These are phyloP conservation scores for Sporothrix dimorphospora DNA, from an alignment of 2,329 filamentous ascomycete species.

Conservation along the genomic window DNA sequence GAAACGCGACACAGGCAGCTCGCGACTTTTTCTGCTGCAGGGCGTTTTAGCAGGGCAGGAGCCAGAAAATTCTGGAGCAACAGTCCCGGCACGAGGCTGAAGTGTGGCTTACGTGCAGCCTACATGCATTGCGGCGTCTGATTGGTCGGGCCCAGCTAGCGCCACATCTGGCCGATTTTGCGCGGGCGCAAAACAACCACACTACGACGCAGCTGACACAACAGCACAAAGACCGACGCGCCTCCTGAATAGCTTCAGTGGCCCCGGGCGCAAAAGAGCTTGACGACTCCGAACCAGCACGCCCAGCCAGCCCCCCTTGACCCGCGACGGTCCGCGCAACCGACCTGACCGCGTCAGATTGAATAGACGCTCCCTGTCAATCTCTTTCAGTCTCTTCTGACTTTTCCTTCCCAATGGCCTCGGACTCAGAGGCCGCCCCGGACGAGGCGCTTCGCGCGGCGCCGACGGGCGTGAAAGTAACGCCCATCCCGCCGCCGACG, in stretches of 20 bases:
- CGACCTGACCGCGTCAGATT: no score
- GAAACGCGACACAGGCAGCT: constrained; percentile 25
- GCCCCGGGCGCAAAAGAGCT: constrained; percentile 9
- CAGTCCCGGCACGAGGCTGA: constrained; percentile 31
- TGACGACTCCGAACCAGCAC: background rate
- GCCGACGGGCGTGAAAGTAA: constrained; percentile 30
- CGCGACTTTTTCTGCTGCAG: constrained; percentile 23
- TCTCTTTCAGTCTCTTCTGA: background rate
- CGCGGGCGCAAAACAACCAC: constrained; percentile 16
- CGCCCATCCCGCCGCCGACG: constrained; percentile 34
- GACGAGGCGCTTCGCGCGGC: constrained; percentile 8
- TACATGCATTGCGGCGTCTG: background rate
- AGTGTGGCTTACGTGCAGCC: constrained; percentile 31
- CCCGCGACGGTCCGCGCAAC: background rate
- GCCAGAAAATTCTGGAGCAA: background rate
- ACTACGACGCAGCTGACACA: constrained; percentile 16
- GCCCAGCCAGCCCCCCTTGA: background rate
- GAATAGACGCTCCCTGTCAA: background rate
- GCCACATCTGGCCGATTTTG: constrained; percentile 23
- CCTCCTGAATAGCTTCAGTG: constrained; percentile 17
- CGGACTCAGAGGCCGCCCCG: constrained; percentile 19
- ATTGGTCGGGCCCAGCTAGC: constrained; percentile 26
- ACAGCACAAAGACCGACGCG: constrained; percentile 22
- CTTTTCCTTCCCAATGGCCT: constrained; percentile 19
- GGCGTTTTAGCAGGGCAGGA: background rate